Percentiles rank a stretch among this genome's conserved stretches.
Evolutionary conservation across 2,329 filamentous ascomycete genomes (phyloP).

Genomic region (Pseudogymnoascus sp.): DNA sequence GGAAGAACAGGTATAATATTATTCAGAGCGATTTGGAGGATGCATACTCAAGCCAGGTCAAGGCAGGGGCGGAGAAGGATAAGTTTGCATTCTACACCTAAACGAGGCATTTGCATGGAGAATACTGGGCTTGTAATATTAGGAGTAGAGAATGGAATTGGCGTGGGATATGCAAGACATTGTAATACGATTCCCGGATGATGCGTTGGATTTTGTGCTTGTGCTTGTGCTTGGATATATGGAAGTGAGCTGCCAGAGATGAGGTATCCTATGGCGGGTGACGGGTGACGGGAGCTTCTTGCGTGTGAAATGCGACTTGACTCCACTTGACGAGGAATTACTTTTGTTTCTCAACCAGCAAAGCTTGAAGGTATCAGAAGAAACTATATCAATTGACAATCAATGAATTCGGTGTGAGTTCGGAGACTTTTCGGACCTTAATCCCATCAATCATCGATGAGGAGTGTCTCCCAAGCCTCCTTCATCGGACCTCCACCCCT

Average conservation of each 20-base stretch:
- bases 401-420: background rate
- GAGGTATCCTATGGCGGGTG: background rate
- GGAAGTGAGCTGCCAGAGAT: background rate
- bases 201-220: background rate
- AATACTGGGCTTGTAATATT: conserved; percentile 10
- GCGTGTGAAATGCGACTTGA: background rate
- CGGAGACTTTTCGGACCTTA: background rate
- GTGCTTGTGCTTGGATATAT: background rate
- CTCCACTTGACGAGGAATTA: background rate
- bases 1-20: conserved; percentile 99
- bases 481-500: background rate
- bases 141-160: conserved; percentile 8
- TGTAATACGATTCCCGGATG: background rate
- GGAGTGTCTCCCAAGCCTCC: background rate
- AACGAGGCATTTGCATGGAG: conserved; percentile 3
- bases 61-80: conserved; percentile 39
- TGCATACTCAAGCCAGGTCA: conserved; percentile 94
- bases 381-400: background rate
- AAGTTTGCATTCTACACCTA: conserved; percentile 11
- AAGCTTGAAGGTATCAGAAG: background rate
- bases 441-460: background rate
- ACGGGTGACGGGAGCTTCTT: background rate
- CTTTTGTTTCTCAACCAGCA: background rate
- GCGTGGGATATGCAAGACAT: conserved; percentile 1
- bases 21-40: conserved; percentile 96